These are phyloP conservation scores for Massariosphaeria phaeospora DNA, from an alignment of 495 filamentous ascomycete genomes.

Conservation along the genomic window DNA sequence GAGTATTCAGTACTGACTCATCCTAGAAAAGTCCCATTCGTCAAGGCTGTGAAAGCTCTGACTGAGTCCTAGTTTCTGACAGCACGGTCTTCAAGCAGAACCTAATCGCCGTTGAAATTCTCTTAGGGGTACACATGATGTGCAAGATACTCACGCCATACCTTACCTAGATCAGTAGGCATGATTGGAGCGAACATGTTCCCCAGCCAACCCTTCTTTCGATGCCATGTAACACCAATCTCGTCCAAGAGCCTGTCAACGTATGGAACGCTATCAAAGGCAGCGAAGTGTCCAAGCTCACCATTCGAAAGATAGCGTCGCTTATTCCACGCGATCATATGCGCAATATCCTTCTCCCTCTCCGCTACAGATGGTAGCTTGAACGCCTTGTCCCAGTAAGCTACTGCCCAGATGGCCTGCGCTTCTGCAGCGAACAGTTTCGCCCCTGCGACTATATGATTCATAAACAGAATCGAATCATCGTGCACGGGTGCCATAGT, in stretches of 20 bases:
- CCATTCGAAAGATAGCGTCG: slow-evolving; percentile 5
- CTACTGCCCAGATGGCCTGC: slow-evolving; percentile 16
- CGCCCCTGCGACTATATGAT: not conserved
- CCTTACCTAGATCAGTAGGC: not conserved
- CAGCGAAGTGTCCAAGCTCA: not conserved
- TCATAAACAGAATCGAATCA: slow-evolving; percentile 8
- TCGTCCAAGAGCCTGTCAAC: not conserved
- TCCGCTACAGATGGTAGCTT: not conserved
- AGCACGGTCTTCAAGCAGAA: too few species aligned
- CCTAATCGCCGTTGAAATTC: slow-evolving; percentile 33
- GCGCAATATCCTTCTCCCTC: slow-evolving; percentile 1
- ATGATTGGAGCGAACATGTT: not conserved
- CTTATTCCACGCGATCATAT: not conserved
- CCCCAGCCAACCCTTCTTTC: not conserved
- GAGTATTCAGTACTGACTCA: too few species aligned
- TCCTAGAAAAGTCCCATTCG: too few species aligned
- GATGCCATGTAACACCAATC: not conserved
- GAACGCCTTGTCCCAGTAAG: slow-evolving; percentile 2
- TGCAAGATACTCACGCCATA: not conserved
- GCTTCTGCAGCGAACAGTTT: slow-evolving; percentile 7
- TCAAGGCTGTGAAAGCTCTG: too few species aligned
- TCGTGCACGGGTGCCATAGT: not conserved
- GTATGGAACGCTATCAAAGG: slow-evolving; percentile 6
- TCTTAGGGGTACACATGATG: too few species aligned
- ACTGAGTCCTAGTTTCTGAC: too few species aligned